Conservation (phyloP, 208 protist species). For the Trypanosoma cruzi region DNA sequence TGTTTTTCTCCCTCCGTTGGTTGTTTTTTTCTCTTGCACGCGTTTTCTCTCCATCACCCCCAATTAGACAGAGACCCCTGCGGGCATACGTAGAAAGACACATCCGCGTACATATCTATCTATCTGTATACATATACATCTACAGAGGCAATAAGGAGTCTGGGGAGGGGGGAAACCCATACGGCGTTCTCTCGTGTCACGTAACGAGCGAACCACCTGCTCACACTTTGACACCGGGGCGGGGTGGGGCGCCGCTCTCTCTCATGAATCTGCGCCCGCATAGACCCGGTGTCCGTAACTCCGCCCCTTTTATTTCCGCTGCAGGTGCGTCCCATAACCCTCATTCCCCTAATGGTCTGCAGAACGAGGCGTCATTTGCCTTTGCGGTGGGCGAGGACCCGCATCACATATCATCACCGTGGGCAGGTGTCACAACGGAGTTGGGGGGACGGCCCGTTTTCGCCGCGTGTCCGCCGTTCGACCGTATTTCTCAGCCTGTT, state of each 20-base stretch:
- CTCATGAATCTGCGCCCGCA: conserved; percentile 15
- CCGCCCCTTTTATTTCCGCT: conserved; percentile 14
- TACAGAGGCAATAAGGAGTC: too few relatives aligned
- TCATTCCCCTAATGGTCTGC: background rate
- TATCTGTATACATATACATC: too few relatives aligned
- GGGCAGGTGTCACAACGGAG: background rate
- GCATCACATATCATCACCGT: background rate
- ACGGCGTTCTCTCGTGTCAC: background rate
- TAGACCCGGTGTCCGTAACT: conserved; percentile 25
- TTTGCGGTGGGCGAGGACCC: background rate
- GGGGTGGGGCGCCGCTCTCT: conserved; percentile 3
- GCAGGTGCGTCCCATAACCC: background rate
- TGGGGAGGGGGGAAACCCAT: background rate
- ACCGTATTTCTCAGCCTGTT: background rate
- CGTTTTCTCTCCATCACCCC: too few relatives aligned
- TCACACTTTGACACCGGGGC: background rate
- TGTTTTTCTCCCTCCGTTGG: too few relatives aligned
- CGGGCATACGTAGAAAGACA: too few relatives aligned
- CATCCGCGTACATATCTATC: too few relatives aligned
- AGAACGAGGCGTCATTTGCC: background rate
- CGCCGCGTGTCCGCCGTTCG: background rate
- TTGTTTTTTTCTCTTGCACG: too few relatives aligned
- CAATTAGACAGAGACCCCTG: too few relatives aligned
- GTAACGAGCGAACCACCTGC: background rate
- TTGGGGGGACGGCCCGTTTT: background rate